Base-by-base conservation (phyloP, 192 early-diverging fungal species). In the Spizellomyces punctatus region DNA sequence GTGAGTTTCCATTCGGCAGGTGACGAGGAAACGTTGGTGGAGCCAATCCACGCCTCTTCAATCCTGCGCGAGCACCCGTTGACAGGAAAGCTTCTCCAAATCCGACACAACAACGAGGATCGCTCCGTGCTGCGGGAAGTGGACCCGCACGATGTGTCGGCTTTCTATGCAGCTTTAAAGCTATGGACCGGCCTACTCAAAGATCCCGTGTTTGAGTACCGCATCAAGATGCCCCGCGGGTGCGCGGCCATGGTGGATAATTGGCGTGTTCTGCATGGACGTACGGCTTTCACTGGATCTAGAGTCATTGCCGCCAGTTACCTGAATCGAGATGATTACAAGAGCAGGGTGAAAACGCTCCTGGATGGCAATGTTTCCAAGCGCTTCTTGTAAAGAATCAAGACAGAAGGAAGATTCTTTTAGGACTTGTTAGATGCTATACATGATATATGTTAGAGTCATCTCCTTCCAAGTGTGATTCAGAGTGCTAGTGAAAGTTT, bases 51-150 rank as follows among this genome's bases (percentile, higher is more conserved):
- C 10, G 79, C 75, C 52, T 84, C 90, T 0, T 88, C 93, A 46
- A 67, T 94, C 44, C 86, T 86, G 45, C 85, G 86, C 54, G 81
- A 14, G 8, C 8, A 85, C 48, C 78, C 88, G 6, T 27, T 63
- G 14, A 83, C 84, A 6, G 74, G 69, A 9, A 69, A 79, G 0
- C 76, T 93, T 8, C 79, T 81, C 63, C 91, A 91, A 63, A 78
- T 94, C 21, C 81, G 91, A n/a, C 91, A 88, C 81, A 94, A 94
- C 72, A 90, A 92, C 63, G 83, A 92, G 66, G 92, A 94, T 77
- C 84, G 92, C 6, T 89, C 89, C 5, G 86, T 84, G 6, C 59
- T 94, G 41, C 72, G 79, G 61, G 47, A 64, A 10, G 27, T 86
- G 6, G 17, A n/a, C 17, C 12, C 66, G 5, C 60, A 55, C 6